Evolutionary conservation across 495 filamentous ascomycete genomes (phyloP).

Genomic region (Neurospora cerealis): DNA sequence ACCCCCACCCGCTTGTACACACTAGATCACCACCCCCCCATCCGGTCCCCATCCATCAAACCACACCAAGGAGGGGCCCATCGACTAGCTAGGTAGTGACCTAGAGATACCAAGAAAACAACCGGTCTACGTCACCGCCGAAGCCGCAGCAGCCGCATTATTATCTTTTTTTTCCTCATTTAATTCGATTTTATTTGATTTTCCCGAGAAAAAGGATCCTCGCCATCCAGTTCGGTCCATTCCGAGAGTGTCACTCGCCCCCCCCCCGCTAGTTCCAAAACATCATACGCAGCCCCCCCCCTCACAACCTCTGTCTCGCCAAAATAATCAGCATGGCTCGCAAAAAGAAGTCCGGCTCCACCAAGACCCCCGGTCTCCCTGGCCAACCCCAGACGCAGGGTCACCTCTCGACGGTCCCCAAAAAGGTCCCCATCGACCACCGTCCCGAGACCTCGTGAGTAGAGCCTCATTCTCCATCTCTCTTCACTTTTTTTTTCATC

Average conservation of each 20-base stretch:
- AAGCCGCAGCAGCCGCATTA: background rate
- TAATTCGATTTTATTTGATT: background rate
- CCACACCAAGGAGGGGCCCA: background rate
- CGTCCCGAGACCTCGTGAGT: slow-evolving; percentile 25
- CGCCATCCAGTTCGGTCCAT: background rate
- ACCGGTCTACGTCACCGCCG: background rate
- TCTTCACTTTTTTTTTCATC: background rate
- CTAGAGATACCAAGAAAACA: background rate
- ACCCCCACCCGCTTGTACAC: background rate
- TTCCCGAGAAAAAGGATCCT: background rate
- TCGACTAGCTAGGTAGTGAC: background rate
- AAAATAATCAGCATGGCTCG: background rate
- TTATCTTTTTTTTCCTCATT: background rate
- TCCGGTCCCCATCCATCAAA: background rate
- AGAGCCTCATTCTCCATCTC: background rate
- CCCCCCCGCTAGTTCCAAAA: background rate
- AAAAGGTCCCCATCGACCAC: slow-evolving; percentile 7
- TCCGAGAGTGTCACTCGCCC: background rate
- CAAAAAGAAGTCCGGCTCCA: background rate
- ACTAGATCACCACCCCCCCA: background rate
- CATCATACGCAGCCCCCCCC: background rate
- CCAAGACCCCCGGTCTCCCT: background rate
- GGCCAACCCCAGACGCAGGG: background rate
- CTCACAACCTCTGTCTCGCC: background rate
- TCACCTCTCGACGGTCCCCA: background rate